These are phyloP conservation scores for Myriangium duriaei DNA, from an alignment of 2,329 filamentous ascomycete genomes.

Conservation along the genomic window DNA sequence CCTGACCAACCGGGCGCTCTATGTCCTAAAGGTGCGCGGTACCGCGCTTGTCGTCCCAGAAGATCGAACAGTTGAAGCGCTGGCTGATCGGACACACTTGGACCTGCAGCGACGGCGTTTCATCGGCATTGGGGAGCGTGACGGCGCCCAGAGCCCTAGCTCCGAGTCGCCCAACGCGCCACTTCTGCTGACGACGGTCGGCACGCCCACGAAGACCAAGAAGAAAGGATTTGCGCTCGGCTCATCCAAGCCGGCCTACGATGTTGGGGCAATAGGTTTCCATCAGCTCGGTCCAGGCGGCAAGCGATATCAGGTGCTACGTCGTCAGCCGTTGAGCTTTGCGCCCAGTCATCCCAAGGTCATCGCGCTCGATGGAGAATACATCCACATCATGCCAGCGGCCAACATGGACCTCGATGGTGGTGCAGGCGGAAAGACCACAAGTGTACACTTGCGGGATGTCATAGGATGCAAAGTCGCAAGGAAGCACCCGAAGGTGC, in stretches of 20 bases:
- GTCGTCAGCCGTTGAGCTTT: conserved; percentile 72
- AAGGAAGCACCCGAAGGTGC: conserved; percentile 66
- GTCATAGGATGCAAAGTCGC: conserved; percentile 74
- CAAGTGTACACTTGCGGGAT: conserved; percentile 70
- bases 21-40: conserved; percentile 64
- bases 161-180: conserved; percentile 57
- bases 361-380: conserved; percentile 71
- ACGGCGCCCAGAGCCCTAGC: conserved; percentile 57
- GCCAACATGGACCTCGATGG: conserved; percentile 22
- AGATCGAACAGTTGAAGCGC: conserved; percentile 66
- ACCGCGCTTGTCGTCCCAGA: conserved; percentile 63
- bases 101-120: conserved; percentile 66
- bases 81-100: conserved; percentile 61
- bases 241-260: conserved; percentile 22
- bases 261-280: conserved; percentile 25
- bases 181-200: conserved; percentile 43
- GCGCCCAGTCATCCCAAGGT: conserved; percentile 63
- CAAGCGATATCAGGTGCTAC: conserved; percentile 67
- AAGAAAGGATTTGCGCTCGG: conserved; percentile 26
- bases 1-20: conserved; percentile 59
- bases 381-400: conserved; percentile 68
- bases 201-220: conserved; percentile 27
- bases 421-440: conserved; percentile 44
- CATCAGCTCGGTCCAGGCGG: conserved; percentile 14
- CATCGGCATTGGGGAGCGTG: conserved; percentile 40